phyloP scores from a whole-genome alignment of 1,284 basidiomycete genomes.

The Phellinidium pouzarii region DNA sequence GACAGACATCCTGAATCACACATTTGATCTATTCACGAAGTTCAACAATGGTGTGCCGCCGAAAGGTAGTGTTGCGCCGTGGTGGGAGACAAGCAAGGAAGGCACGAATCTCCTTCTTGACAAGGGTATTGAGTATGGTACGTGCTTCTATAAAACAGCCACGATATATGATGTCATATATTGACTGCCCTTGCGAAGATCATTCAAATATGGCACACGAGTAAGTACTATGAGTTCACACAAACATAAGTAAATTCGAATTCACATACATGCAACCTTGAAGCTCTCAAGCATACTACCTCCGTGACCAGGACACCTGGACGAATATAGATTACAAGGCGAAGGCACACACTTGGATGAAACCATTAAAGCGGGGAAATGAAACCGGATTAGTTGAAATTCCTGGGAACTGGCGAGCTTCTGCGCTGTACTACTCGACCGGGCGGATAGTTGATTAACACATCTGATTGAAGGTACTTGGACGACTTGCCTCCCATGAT shows the following conservation, averaged over 20 bases:
- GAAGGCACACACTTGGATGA: constrained; percentile 68
- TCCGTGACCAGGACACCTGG: constrained; percentile 67
- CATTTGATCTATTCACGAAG: constrained; percentile 56
- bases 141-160: constrained; percentile 4
- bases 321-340: constrained; percentile 65
- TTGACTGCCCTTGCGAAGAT: constrained; percentile 32
- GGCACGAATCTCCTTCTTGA: constrained; percentile 62
- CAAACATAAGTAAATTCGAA: too few species aligned
- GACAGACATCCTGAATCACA: constrained; percentile 65
- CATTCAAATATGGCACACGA: constrained; percentile 64
- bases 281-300: constrained; percentile 67
- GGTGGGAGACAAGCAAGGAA: constrained; percentile 76
- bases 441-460: neutral
- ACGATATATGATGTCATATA: neutral
- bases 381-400: constrained; percentile 68
- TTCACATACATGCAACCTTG: neutral
- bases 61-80: constrained; percentile 63
- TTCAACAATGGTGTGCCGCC: constrained; percentile 68
- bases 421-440: too few species aligned
- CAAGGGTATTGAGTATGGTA: constrained; percentile 72
- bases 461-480: constrained; percentile 37
- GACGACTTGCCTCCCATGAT: constrained; percentile 71
- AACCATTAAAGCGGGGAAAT: constrained; percentile 59
- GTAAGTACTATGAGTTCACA: constrained; percentile 30
- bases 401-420: constrained; percentile 58